Evolutionary conservation across 2,329 filamentous ascomycete species (phyloP).

Genomic region (Alternaria alternata): DNA sequence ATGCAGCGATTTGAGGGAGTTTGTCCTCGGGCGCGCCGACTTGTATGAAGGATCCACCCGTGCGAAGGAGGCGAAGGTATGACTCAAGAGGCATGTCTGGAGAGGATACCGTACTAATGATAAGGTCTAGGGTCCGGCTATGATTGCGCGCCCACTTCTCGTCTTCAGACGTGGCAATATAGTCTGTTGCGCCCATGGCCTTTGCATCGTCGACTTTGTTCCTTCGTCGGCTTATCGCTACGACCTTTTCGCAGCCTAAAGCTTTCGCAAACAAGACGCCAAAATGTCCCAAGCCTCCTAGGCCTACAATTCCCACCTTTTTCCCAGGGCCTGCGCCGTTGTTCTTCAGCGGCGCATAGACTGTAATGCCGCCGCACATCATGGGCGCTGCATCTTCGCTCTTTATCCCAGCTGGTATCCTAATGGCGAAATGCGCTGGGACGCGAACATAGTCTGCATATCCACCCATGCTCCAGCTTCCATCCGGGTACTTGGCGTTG

Average conservation of each 20-base stretch:
- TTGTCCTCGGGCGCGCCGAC: conserved; percentile 71
- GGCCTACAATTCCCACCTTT: conserved; percentile 73
- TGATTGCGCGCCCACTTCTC: conserved; percentile 67
- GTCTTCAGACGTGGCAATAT: conserved; percentile 57
- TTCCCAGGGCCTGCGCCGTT: conserved; percentile 75
- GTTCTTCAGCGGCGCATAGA: conserved; percentile 72
- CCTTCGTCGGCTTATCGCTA: conserved; percentile 68
- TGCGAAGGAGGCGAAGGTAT: conserved; percentile 68
- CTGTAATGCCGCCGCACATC: conserved; percentile 79
- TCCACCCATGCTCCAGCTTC: conserved; percentile 71
- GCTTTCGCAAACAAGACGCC: conserved; percentile 76
- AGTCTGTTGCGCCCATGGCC: conserved; percentile 71
- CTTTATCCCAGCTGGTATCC: conserved; percentile 61
- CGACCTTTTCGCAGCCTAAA: conserved; percentile 72
- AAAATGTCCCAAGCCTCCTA: conserved; percentile 79
- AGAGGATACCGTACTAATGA: conserved; percentile 66
- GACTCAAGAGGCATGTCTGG: conserved; percentile 69
- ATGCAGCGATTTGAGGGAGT: conserved; percentile 64
- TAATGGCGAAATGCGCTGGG: conserved; percentile 66
- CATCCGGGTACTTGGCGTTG: conserved; percentile 62
- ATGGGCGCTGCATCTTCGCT: conserved; percentile 70
- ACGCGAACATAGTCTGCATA: conserved; percentile 65
- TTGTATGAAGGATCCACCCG: conserved; percentile 70
- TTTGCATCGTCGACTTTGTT: conserved; percentile 67
- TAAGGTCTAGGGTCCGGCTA: conserved; percentile 66